A percentile compares a stretch with the other conserved stretches of the same genome.
Conservation (phyloP, 2,329 filamentous ascomycete species). For the Coleophoma crateriformis region DNA sequence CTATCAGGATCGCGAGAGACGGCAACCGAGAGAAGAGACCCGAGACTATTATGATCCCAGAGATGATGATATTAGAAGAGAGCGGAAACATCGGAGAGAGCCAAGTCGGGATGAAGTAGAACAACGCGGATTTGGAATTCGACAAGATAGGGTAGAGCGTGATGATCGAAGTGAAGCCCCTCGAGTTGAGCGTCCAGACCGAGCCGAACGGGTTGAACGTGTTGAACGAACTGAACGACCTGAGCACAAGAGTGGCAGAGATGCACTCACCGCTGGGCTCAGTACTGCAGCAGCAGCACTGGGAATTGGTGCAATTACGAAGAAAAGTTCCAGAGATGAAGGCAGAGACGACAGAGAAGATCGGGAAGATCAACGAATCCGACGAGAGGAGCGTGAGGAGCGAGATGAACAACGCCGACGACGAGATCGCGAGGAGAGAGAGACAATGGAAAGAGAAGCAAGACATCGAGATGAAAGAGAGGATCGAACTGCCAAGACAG, state of each 20-base stretch:
- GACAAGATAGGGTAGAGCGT: slow-evolving; percentile 10
- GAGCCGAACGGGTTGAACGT: slow-evolving; percentile 8
- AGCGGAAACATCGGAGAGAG: slow-evolving; percentile 16
- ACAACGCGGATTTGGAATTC: slow-evolving; percentile 18
- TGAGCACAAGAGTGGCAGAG: slow-evolving; percentile 19
- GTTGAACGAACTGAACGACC: slow-evolving; percentile 8
- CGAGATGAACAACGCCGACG: slow-evolving; percentile 13
- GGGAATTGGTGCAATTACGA: slow-evolving; percentile 21
- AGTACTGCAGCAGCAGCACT: slow-evolving; percentile 26
- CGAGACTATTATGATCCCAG: slow-evolving; percentile 20
- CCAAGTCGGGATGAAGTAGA: slow-evolving; percentile 20
- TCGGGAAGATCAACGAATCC: slow-evolving; percentile 12
- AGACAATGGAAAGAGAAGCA: slow-evolving; percentile 17
- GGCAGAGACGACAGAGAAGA: slow-evolving; percentile 15
- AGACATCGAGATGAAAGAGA: slow-evolving; percentile 18
- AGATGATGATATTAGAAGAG: slow-evolving; percentile 19
- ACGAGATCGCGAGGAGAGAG: slow-evolving; percentile 8
- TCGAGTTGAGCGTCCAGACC: slow-evolving; percentile 4
- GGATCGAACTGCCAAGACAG: background rate
- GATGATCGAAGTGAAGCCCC: slow-evolving; percentile 2
- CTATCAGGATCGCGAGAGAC: slow-evolving; percentile 22
- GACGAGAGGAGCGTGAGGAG: slow-evolving; percentile 10
- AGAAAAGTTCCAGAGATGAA: slow-evolving; percentile 11
- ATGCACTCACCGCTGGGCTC: slow-evolving; percentile 23
- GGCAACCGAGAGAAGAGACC: slow-evolving; percentile 17